These are phyloP conservation scores for Waitea zeae DNA, from an alignment of 1,284 basidiomycete genomes.

Conservation along the genomic window DNA sequence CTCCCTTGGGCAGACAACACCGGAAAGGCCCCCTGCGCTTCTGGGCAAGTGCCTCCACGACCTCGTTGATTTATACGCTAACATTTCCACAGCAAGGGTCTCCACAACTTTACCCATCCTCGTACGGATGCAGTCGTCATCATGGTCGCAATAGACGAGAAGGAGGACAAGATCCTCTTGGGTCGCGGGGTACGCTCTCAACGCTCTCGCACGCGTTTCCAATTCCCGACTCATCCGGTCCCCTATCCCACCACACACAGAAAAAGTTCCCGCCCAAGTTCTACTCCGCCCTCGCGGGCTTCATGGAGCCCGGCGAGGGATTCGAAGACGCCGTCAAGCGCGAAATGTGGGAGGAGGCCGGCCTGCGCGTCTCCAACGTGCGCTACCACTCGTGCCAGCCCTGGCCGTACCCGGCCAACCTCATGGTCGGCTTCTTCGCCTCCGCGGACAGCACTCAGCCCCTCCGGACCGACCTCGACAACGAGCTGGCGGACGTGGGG, in stretches of 20 bases:
- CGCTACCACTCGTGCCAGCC: conserved; percentile 79
- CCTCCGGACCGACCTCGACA: conserved; percentile 82
- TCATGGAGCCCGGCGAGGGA: conserved; percentile 86
- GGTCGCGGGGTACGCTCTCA: conserved; percentile 57
- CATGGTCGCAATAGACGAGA: conserved; percentile 72
- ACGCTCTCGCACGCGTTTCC: too few relatives aligned
- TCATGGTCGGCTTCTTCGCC: conserved; percentile 87
- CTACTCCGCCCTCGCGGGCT: conserved; percentile 83
- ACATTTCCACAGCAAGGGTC: conserved; percentile 36
- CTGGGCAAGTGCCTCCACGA: conserved; percentile 27
- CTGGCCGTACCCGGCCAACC: conserved; percentile 79
- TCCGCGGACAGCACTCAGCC: conserved; percentile 53
- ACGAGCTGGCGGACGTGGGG: conserved; percentile 87
- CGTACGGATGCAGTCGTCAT: conserved; percentile 86
- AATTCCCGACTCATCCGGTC: conserved; percentile 1
- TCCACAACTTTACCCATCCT: conserved; percentile 83
- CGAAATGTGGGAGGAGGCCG: conserved; percentile 93
- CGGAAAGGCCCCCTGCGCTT: conserved; percentile 46
- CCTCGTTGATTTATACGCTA: conserved; percentile 1
- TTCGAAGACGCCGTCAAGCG: conserved; percentile 89
- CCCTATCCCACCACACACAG: conserved; percentile 18
- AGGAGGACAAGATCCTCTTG: conserved; percentile 68
- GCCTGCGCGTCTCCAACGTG: conserved; percentile 71
- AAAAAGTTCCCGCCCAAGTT: conserved; percentile 52
- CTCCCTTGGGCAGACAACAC: conserved; percentile 52